Percentiles rank a stretch among this genome's conserved stretches.
Evolutionary conservation across 768 basidiomycete genomes (phyloP).

Genomic region (Lentinula sp.): DNA sequence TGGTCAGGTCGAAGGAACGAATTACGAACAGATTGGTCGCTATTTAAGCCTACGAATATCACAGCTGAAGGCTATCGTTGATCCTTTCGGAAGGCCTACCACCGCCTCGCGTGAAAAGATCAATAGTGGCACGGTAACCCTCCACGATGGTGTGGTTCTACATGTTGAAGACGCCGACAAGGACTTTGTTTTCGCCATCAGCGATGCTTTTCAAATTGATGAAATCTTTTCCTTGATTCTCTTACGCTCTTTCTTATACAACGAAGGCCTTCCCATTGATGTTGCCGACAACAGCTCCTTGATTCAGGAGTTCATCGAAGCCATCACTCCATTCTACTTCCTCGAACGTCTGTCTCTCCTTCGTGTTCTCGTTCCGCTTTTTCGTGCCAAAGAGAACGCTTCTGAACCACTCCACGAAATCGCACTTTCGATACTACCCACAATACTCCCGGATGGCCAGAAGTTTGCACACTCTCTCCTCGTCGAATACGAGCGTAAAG

Average conservation of each 20-base stretch:
- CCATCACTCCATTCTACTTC: slow-evolving; percentile 77
- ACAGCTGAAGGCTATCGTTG: slow-evolving; percentile 50
- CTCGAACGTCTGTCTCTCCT: slow-evolving; percentile 71
- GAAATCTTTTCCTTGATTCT: slow-evolving; percentile 74
- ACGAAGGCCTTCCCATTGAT: slow-evolving; percentile 59
- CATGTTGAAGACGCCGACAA: slow-evolving; percentile 67
- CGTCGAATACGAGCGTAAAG: slow-evolving; percentile 53
- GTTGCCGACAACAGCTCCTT: slow-evolving; percentile 35
- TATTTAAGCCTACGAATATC: slow-evolving; percentile 52
- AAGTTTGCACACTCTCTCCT: slow-evolving; percentile 60
- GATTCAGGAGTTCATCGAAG: slow-evolving; percentile 55
- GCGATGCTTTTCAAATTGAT: slow-evolving; percentile 69
- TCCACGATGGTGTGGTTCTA: slow-evolving; percentile 60
- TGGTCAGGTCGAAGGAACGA: slow-evolving; percentile 53
- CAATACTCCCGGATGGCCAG: slow-evolving; percentile 57
- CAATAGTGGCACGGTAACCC: slow-evolving; percentile 58
- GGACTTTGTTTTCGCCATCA: slow-evolving; percentile 65
- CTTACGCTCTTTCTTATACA: slow-evolving; percentile 72
- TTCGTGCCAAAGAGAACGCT: slow-evolving; percentile 62
- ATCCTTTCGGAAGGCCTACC: slow-evolving; percentile 67
- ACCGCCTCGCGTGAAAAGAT: slow-evolving; percentile 60
- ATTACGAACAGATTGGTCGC: slow-evolving; percentile 51
- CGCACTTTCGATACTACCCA: slow-evolving; percentile 48
- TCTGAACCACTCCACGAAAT: slow-evolving; percentile 47
- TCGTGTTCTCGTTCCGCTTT: slow-evolving; percentile 66